Evolutionary conservation across 768 basidiomycete genomes (phyloP), one percentile per base, ranked within the genome.

Genomic region (Boletus huronensis): DNA sequence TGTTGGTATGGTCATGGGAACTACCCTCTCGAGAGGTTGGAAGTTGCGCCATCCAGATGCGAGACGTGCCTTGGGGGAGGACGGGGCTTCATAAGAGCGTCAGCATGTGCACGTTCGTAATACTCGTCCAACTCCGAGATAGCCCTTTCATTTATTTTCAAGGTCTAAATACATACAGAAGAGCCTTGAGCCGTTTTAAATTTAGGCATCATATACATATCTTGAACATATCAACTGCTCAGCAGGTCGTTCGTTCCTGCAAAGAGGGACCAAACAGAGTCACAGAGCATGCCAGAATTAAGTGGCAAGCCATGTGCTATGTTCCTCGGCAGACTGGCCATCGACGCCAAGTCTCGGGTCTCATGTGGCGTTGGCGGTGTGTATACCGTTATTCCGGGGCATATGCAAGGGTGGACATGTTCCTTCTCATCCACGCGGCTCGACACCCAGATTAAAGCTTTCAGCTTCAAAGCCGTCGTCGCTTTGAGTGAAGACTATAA

Each of bases 71-170:
- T 53, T 23, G 34, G 16, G 8, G 17, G 14, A 32, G 29, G 34
- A 42, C 14, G 44, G 2, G 21, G n/a, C 14, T 16, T 36, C 44
- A 31, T 55, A 53, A 61, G 52, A 49, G 19, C 25, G 25, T 43
- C 8, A 9, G 17, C 1, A 26, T 6, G 19, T 21, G 48, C 61
- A 63, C 61, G 53, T 64, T 65, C 54, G 64, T 59, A 4, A 44
- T 19, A n/a, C 21, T 23, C 31, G 16, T 32, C 8, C 14, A n/a
- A 45, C 4, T 38, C 36, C 17, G n/a, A 26, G 5, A 41, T 9
- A 10, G n/a, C 14, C 14, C 10, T 16, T 21, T 13, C 5, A 14
- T 6, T 14, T 41, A 6, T 41, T 8, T 41, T 23, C 23, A 21
- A 14, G 23, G 14, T 41, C 2, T 7, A 17, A 8, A 42, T 14